These are phyloP conservation scores for Myochromella boudieri DNA, from an alignment of 768 basidiomycete genomes.

Conservation along the genomic window DNA sequence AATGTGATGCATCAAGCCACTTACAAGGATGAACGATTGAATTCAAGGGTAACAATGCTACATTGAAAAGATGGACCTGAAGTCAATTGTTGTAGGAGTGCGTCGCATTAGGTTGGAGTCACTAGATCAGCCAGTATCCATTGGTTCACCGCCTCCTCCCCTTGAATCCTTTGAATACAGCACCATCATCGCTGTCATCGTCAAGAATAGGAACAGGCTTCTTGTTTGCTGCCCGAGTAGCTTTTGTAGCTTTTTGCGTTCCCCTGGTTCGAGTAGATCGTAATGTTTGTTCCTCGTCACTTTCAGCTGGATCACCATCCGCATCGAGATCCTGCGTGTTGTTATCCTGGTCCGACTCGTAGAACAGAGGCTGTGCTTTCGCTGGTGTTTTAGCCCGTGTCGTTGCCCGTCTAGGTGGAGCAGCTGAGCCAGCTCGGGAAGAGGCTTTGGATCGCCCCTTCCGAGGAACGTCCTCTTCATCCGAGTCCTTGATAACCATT, in stretches of 20 bases:
- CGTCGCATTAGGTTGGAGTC: too few species aligned
- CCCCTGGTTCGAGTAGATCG: constrained; percentile 24
- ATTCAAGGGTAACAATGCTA: too few species aligned
- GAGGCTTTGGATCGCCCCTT: constrained; percentile 25
- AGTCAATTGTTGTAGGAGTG: too few species aligned
- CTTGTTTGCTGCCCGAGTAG: constrained; percentile 27
- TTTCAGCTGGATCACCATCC: constrained; percentile 21
- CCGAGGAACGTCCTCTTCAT: constrained; percentile 19
- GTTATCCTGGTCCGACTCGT: constrained; percentile 46
- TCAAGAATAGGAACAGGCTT: constrained; percentile 42
- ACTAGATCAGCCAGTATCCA: too few species aligned
- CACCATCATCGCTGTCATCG: constrained; percentile 73
- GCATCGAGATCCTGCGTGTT: constrained; percentile 22
- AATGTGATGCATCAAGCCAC: too few species aligned
- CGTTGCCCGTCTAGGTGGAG: constrained; percentile 18
- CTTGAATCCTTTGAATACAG: constrained; percentile 66
- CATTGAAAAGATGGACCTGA: too few species aligned
- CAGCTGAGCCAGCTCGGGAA: constrained; percentile 25
- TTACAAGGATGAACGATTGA: too few species aligned
- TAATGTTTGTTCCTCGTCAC: constrained; percentile 27
- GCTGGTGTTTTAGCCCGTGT: constrained; percentile 22
- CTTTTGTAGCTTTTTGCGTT: constrained; percentile 17
- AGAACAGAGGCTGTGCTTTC: constrained; percentile 48
- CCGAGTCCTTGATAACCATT: constrained; percentile 38
- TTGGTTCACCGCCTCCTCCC: constrained; percentile 22